Evolutionary conservation across 1,139 yeast genomes (phyloP).

Genomic region (Protomyces lactucae-debilis): DNA sequence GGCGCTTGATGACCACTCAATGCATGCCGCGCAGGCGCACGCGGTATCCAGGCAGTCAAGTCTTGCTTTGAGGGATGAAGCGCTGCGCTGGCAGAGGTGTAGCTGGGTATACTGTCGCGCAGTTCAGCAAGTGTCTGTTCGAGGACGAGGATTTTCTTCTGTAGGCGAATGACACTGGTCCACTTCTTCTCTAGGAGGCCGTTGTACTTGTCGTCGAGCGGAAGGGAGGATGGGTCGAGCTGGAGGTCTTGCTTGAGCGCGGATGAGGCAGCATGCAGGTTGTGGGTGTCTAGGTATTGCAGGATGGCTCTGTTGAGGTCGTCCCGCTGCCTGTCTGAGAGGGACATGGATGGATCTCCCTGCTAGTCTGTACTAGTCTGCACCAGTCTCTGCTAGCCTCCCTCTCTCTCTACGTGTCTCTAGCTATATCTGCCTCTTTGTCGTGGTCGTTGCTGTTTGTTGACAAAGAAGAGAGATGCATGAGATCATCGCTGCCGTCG

Average conservation of each 20-base stretch:
- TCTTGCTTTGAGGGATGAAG: conserved; percentile 34
- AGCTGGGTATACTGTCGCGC: conserved; percentile 17
- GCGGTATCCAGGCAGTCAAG: conserved; percentile 63
- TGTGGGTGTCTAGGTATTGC: conserved; percentile 9
- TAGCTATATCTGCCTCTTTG: background rate
- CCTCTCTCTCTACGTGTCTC: background rate
- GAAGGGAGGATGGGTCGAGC: background rate
- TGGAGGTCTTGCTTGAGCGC: conserved; percentile 11
- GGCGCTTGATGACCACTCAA: conserved; percentile 57
- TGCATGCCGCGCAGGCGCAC: conserved; percentile 44
- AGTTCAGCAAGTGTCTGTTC: conserved; percentile 17
- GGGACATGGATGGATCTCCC: background rate
- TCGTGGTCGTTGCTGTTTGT: background rate
- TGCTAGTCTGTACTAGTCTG: background rate
- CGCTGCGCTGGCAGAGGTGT: conserved; percentile 13
- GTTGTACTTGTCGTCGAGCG: conserved; percentile 1
- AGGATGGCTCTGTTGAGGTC: conserved; percentile 17
- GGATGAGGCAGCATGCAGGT: conserved; percentile 1
- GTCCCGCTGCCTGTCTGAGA: conserved; percentile 18
- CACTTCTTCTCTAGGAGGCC: conserved; percentile 72
- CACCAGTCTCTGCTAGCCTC: too few relatives aligned
- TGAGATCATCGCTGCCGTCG: background rate
- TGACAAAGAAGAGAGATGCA: background rate
- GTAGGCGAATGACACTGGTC: conserved; percentile 78
- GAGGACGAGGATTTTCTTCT: conserved; percentile 50